Base-by-base conservation (phyloP, 2,329 filamentous ascomycete species). In the Epichloe gansuensis region DNA sequence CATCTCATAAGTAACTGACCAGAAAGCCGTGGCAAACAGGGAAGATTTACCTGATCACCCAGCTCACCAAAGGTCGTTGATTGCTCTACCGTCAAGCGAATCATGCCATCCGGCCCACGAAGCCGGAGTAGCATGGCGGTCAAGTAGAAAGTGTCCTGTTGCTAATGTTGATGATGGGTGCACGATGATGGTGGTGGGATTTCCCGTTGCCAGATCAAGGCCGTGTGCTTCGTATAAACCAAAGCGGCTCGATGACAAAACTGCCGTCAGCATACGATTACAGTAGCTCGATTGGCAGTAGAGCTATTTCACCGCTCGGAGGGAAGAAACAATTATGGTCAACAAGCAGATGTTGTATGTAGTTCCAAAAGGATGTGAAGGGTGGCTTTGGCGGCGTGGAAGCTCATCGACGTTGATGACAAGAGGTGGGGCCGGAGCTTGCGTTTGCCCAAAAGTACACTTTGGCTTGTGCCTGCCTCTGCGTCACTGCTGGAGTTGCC, bases 101-200 rank as follows among this genome's bases (percentile, higher is more conserved):
- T 84, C 76, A 93, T 93, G 72, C 93, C 93, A 72, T 96, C 89
- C 57, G 87, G 89, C 66, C 89, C 89, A 62, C 90, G 84, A 60
- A 95, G 87, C 68, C 90, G 82, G 52, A 96, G 75, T 63, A 95
- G 77, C 82, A 95, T 95, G 57, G 64, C 71, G 34, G 35, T 9
- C 35, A 23, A 17, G 17, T 4, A 21, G 13, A 38, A 64, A 64
- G 45, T 53, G 52, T 48, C 15, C 9, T 41, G 25, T 15, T 41
- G 35, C 23, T 35, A 38, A 41, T 43, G 38, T 38, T 17, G 35
- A 45, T 8, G 3, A 31, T 21, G 5, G 23, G 21, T 36, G n/a
- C 39, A 27, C 13, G 21, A 39, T 31, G 40, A 21, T 27, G 42
- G 51, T 47, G 23, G 41, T 34, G 47, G 21, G 34, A 15, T 17